A percentile compares a stretch with the other conserved stretches of the same genome.
phyloP scores from a whole-genome alignment of 208 protist species.

The Phytomonas francai region DNA sequence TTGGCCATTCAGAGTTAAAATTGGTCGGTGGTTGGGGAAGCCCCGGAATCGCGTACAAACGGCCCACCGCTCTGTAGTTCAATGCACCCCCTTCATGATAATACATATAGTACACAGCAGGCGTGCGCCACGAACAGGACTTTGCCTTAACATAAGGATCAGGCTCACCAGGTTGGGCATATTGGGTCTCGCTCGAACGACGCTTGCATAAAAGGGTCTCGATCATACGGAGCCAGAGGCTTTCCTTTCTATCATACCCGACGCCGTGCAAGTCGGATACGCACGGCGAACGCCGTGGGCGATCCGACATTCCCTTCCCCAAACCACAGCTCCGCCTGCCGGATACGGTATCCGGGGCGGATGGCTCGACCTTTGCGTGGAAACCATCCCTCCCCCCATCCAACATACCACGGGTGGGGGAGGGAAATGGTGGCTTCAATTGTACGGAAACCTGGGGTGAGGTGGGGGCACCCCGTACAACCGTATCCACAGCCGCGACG shows the following conservation, averaged over 20 bases:
- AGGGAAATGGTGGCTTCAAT: not conserved
- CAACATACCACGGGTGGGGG: not conserved
- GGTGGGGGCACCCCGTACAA: not conserved
- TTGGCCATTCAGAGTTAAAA: not conserved
- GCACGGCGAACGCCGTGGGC: not conserved
- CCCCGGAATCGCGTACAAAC: slow-evolving; percentile 23
- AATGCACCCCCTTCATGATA: not conserved
- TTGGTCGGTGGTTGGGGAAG: slow-evolving; percentile 17
- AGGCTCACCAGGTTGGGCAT: not conserved
- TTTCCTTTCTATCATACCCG: not conserved
- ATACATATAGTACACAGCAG: not conserved
- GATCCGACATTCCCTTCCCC: not conserved
- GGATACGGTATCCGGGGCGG: not conserved
- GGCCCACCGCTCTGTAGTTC: not conserved
- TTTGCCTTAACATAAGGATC: not conserved
- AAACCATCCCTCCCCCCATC: not conserved
- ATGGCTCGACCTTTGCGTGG: not conserved
- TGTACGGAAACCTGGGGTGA: not conserved
- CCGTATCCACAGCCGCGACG: not conserved
- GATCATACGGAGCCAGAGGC: not conserved
- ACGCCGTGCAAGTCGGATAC: not conserved
- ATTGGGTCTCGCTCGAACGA: not conserved
- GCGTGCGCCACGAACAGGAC: not conserved
- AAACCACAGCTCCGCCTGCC: not conserved
- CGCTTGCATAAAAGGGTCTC: not conserved